These are phyloP conservation scores for Pythium pectinolyticum DNA, from an alignment of 352 stramenopile species.

Conservation along the genomic window DNA sequence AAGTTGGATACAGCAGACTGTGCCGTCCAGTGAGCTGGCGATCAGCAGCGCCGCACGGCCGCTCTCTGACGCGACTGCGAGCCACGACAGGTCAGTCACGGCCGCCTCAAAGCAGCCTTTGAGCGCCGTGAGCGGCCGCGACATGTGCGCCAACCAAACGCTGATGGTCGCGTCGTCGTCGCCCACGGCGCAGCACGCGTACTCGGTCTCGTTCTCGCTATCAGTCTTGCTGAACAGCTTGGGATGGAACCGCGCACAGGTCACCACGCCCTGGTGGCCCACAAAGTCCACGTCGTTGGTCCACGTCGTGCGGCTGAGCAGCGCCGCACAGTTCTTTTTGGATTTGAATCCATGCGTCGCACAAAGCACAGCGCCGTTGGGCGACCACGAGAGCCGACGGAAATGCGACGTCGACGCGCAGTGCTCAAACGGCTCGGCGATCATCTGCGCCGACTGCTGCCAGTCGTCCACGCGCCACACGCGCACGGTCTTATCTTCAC, in stretches of 20 bases:
- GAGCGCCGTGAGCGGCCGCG: slow-evolving; percentile 72
- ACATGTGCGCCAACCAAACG: slow-evolving; percentile 81
- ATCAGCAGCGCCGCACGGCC: slow-evolving; percentile 59
- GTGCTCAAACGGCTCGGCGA: slow-evolving; percentile 72
- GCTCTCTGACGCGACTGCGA: slow-evolving; percentile 17
- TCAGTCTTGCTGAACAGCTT: slow-evolving; percentile 60
- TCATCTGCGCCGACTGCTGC: slow-evolving; percentile 54
- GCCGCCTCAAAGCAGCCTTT: slow-evolving; percentile 85
- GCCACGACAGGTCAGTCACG: slow-evolving; percentile 81
- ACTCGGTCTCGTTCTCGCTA: slow-evolving; percentile 76
- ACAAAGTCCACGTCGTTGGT: slow-evolving; percentile 87
- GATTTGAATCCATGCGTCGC: slow-evolving; percentile 84
- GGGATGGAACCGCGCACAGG: slow-evolving; percentile 78
- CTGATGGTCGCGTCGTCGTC: slow-evolving; percentile 83
- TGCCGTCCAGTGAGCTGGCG: slow-evolving; percentile 73
- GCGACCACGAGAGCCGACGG: slow-evolving; percentile 80
- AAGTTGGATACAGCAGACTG: slow-evolving; percentile 86
- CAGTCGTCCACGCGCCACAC: slow-evolving; percentile 84
- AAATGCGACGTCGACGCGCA: slow-evolving; percentile 85
- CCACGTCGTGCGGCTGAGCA: slow-evolving; percentile 78
- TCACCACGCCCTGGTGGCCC: slow-evolving; percentile 77
- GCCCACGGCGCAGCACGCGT: slow-evolving; percentile 82
- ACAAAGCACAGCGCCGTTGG: slow-evolving; percentile 77
- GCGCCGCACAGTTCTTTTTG: slow-evolving; percentile 83
- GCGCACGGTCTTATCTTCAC: slow-evolving; percentile 85